Conservation (phyloP, 192 early-diverging fungal species). For the Physocladia obscura region DNA sequence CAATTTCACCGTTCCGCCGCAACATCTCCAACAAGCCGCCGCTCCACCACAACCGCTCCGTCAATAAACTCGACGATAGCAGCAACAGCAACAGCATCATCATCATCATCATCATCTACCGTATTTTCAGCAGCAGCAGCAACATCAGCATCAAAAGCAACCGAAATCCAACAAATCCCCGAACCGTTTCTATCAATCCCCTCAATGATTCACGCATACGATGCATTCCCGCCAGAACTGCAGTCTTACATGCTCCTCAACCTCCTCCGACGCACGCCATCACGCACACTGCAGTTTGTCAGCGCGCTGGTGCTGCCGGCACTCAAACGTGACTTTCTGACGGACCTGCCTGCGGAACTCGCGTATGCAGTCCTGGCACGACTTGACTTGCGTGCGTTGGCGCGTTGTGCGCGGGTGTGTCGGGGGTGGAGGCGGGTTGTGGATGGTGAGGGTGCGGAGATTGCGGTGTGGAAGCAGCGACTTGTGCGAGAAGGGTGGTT, state of each 20-base stretch:
- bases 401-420: conserved; percentile 78
- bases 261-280: conserved; percentile 78
- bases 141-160: neutral
- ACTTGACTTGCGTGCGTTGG: conserved; percentile 78
- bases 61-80: no score
- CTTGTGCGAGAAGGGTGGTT: conserved; percentile 44
- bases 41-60: neutral
- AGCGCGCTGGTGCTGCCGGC: conserved; percentile 83
- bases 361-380: conserved; percentile 75
- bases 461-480: conserved; percentile 54
- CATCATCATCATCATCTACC: neutral
- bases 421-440: conserved; percentile 80
- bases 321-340: conserved; percentile 89
- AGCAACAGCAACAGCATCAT: no score
- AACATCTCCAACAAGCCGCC: neutral
- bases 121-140: neutral
- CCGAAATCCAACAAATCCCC: neutral
- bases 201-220: conserved; percentile 72
- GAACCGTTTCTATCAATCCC: conserved; percentile 39
- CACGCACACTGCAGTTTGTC: conserved; percentile 86
- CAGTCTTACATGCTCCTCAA: conserved; percentile 89
- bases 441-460: conserved; percentile 63
- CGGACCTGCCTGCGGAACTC: conserved; percentile 49
- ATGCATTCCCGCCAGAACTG: conserved; percentile 69
- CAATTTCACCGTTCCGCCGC: neutral